These are phyloP conservation scores for Kwoniella sp. DNA, from an alignment of 768 basidiomycete genomes.

Conservation along the genomic window DNA sequence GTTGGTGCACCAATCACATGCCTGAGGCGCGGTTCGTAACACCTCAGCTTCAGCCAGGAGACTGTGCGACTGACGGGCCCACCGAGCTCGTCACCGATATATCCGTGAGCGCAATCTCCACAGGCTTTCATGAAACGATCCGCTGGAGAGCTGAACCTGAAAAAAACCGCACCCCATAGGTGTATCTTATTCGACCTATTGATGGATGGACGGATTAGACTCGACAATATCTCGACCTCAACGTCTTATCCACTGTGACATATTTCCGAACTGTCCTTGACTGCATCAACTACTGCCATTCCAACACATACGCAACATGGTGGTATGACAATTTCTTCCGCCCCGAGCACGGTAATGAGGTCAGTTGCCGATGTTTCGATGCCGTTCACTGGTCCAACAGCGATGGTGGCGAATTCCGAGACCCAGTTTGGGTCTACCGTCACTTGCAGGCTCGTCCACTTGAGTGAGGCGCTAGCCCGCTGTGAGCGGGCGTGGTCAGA, in stretches of 20 bases:
- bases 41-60: not conserved
- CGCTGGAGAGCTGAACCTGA: too few species aligned
- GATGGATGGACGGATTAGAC: not conserved
- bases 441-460: not conserved
- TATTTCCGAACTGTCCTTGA: not conserved
- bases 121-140: too few species aligned
- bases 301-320: not conserved
- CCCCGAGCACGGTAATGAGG: not conserved
- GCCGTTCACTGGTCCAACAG: not conserved
- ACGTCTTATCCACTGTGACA: not conserved
- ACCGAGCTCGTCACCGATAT: not conserved
- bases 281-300: not conserved
- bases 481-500: too few species aligned
- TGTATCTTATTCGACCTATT: not conserved
- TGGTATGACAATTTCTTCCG: not conserved
- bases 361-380: not conserved
- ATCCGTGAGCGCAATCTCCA: not conserved
- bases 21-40: not conserved
- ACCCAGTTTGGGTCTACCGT: not conserved
- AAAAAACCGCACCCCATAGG: not conserved
- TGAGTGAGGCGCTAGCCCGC: too few species aligned
- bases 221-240: not conserved
- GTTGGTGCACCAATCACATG: not conserved
- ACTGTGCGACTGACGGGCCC: not conserved
- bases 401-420: not conserved